These are phyloP conservation scores for Aureococcus anophagefferens DNA, from an alignment of 108 stramenopile genomes.

Conservation along the genomic window DNA sequence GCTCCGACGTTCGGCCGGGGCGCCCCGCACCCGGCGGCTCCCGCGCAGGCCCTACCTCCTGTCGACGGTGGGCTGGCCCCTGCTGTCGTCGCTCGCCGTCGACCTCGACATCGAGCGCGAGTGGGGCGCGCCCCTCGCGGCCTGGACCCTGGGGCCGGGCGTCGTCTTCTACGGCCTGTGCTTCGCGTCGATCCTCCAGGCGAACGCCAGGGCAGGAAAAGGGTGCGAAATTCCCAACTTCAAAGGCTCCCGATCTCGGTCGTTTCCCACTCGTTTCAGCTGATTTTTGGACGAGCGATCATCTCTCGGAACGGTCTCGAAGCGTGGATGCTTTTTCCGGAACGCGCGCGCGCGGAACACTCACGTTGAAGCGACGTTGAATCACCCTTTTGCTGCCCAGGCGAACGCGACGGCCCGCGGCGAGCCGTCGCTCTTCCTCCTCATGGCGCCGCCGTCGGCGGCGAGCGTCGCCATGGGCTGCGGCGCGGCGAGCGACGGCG, in stretches of 20 bases:
- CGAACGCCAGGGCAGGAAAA: too few species aligned
- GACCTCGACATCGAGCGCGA: slow-evolving; percentile 10
- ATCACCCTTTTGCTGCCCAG: too few species aligned
- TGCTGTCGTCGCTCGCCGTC: slow-evolving; percentile 16
- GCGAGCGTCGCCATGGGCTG: not conserved
- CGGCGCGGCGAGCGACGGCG: slow-evolving; percentile 4
- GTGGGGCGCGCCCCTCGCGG: slow-evolving; percentile 29
- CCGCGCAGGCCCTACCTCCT: slow-evolving; percentile 25
- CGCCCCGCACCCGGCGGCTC: not conserved
- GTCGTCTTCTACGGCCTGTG: slow-evolving; percentile 19
- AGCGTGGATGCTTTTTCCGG: too few species aligned
- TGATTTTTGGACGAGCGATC: too few species aligned
- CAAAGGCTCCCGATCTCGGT: too few species aligned
- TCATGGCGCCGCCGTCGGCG: slow-evolving; percentile 27
- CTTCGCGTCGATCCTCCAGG: slow-evolving; percentile 16
- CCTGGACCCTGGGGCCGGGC: slow-evolving; percentile 30
- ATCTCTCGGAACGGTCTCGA: too few species aligned
- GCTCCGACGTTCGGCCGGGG: not conserved
- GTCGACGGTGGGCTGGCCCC: slow-evolving; percentile 26
- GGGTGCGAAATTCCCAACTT: too few species aligned
- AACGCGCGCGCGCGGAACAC: too few species aligned
- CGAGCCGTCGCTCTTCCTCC: slow-evolving; percentile 20
- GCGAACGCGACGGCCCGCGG: slow-evolving; percentile 15
- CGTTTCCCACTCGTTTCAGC: too few species aligned
- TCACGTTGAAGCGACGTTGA: too few species aligned